A percentile compares a stretch with the other conserved stretches of the same genome.
These are phyloP conservation scores for Roridomyces roridus DNA, from an alignment of 768 basidiomycete species.

Conservation along the genomic window DNA sequence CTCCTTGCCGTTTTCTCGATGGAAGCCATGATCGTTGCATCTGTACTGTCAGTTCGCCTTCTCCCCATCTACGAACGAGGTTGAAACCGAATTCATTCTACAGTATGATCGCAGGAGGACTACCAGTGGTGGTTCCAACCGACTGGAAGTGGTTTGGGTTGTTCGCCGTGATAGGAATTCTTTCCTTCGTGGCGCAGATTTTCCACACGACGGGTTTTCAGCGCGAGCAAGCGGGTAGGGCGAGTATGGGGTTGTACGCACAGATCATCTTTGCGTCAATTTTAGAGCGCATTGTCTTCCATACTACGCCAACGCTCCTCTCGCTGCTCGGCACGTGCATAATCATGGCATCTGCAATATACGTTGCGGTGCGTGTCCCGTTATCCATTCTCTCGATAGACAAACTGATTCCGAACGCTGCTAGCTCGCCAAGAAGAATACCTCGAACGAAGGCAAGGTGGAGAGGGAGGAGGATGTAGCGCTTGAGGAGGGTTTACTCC, in stretches of 20 bases:
- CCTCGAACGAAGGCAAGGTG: background rate
- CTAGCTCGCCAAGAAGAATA: constrained; percentile 19
- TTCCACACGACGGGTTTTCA: constrained; percentile 65
- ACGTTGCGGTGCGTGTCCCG: constrained; percentile 59
- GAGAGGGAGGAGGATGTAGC: no score
- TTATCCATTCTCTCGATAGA: no score
- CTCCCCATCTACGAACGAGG: background rate
- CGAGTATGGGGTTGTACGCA: constrained; percentile 60
- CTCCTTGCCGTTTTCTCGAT: constrained; percentile 69
- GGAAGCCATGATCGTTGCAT: constrained; percentile 52
- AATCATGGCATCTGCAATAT: constrained; percentile 68
- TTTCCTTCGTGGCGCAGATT: constrained; percentile 61
- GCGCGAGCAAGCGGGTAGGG: constrained; percentile 68
- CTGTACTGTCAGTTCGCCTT: constrained; percentile 40
- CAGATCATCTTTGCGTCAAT: constrained; percentile 74
- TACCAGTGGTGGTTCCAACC: constrained; percentile 52
- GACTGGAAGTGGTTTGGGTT: constrained; percentile 50
- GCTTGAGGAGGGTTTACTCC: no score
- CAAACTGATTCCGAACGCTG: background rate
- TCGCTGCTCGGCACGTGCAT: constrained; percentile 68
- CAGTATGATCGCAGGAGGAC: constrained; percentile 51
- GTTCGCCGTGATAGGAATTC: constrained; percentile 55
- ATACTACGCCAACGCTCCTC: constrained; percentile 59
- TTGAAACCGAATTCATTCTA: background rate
- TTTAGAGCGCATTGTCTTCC: constrained; percentile 70